phyloP scores from a whole-genome alignment of 1,284 basidiomycete species.

The Ceratobasidium sp. region DNA sequence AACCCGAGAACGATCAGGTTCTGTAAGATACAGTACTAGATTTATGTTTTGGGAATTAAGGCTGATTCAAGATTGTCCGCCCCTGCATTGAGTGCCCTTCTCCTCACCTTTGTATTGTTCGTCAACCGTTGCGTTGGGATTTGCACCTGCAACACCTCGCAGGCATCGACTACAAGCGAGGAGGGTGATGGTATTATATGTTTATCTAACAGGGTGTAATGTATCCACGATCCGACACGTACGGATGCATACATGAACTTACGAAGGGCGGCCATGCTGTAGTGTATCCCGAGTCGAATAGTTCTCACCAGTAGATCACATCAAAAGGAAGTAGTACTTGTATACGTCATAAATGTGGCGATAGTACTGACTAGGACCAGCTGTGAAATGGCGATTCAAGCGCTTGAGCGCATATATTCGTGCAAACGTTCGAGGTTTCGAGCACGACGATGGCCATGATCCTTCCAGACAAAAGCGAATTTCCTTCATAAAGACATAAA shows the following conservation, averaged over 20 bases:
- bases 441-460: too few species aligned
- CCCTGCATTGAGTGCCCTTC: conserved; percentile 21
- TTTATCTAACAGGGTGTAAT: conserved; percentile 51
- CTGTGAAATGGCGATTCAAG: too few species aligned
- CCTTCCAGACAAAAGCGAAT: too few species aligned
- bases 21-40: conserved; percentile 67
- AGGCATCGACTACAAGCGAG: conserved; percentile 80
- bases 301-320: too few species aligned
- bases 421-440: too few species aligned
- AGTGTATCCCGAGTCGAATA: too few species aligned
- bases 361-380: too few species aligned
- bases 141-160: conserved; percentile 71
- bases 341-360: too few species aligned
- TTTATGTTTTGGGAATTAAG: conserved; percentile 41
- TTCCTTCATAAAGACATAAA: too few species aligned
- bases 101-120: conserved; percentile 63
- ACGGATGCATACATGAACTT: background rate
- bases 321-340: too few species aligned
- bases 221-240: background rate
- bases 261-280: conserved; percentile 31
- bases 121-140: conserved; percentile 75
- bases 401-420: too few species aligned
- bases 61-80: background rate
- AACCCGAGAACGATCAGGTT: conserved; percentile 69
- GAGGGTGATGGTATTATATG: conserved; percentile 77